Base-by-base conservation (phyloP, 2,329 filamentous ascomycete species). In the Aspergillus fijiensis region DNA sequence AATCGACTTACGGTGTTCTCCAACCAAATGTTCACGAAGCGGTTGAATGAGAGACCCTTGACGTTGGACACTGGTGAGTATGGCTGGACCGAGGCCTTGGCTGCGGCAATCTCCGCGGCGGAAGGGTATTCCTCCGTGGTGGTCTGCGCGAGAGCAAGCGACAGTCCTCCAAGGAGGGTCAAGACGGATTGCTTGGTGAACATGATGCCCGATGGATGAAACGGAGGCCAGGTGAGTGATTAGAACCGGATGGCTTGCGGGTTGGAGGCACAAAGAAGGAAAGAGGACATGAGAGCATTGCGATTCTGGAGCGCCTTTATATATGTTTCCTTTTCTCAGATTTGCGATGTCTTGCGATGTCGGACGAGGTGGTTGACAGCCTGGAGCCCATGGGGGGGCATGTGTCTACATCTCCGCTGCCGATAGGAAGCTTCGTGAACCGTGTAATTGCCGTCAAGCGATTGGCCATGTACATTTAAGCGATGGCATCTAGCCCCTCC, bases 21-120 rank as follows among this genome's bases (percentile, higher is more conserved):
- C 51, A 92, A 82, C 87, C 88, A 93, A 74, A 93, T 86, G 59
- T 87, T 84, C 58, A 86, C 86, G 62, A 90, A 84, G 16, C 90
- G 86, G 71, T 92, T 84, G 71, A 93, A 93, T 0, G 82, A 86
- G 70, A 88, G 86, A 63, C 91, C 91, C 70, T 85, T 82, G 55
- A 92, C 86, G 68, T 86, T 72, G 72, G 82, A 87, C 33, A 82
- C 85, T 2, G 87, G 85, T 62, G 84, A 86, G 62, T 77, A 76
- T 1, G 87, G 87, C 70, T 81, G 80, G 11, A 86, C 86, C 1
- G 84, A 88, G 7, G 86, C 86, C 14, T 67, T 69, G 11, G 71
- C 69, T 16, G 69, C 67, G 11, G 60, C 55, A 55, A 74, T 73
- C 33, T 72, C 69, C 7, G 67, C 63, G 2, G 63, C 3, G 45